Evolutionary conservation across 169 alveolate species (phyloP).

Genomic region (Plasmodium vinckei): DNA sequence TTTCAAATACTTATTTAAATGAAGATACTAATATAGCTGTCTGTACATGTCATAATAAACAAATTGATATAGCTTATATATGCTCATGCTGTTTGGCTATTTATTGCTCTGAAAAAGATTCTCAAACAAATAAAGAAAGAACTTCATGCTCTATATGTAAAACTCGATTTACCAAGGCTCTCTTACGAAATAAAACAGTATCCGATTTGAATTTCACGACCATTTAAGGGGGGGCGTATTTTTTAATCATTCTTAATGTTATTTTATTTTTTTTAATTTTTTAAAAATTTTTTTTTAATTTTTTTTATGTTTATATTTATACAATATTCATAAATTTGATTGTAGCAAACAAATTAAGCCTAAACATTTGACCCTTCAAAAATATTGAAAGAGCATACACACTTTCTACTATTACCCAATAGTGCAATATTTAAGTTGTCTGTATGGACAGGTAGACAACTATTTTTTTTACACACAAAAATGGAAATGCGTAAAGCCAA

Average conservation of each 20-base stretch:
- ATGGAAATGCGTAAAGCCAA: no score
- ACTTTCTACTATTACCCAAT: no score
- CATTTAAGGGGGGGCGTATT: neutral
- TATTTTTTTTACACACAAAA: neutral
- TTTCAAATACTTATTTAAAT: slow-evolving; percentile 85
- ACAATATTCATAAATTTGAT: no score
- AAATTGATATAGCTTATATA: slow-evolving; percentile 87
- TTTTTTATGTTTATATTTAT: neutral
- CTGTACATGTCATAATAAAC: slow-evolving; percentile 89
- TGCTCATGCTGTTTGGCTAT: slow-evolving; percentile 91
- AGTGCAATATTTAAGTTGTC: neutral
- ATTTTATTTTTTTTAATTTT: neutral
- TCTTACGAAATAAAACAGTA: slow-evolving; percentile 41
- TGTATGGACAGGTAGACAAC: neutral
- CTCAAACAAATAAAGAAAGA: slow-evolving; percentile 79
- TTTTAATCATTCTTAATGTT: neutral
- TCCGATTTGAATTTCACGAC: slow-evolving; percentile 66
- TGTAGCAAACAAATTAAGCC: no score
- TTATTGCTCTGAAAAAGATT: slow-evolving; percentile 79
- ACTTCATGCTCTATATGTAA: slow-evolving; percentile 77
- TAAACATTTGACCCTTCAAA: no score
- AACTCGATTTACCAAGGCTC: slow-evolving; percentile 67
- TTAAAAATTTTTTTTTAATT: neutral
- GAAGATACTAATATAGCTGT: slow-evolving; percentile 88
- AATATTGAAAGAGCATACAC: no score